Base-by-base conservation (phyloP, 495 filamentous ascomycete species). In the Staphylotrichum tortipilum region DNA sequence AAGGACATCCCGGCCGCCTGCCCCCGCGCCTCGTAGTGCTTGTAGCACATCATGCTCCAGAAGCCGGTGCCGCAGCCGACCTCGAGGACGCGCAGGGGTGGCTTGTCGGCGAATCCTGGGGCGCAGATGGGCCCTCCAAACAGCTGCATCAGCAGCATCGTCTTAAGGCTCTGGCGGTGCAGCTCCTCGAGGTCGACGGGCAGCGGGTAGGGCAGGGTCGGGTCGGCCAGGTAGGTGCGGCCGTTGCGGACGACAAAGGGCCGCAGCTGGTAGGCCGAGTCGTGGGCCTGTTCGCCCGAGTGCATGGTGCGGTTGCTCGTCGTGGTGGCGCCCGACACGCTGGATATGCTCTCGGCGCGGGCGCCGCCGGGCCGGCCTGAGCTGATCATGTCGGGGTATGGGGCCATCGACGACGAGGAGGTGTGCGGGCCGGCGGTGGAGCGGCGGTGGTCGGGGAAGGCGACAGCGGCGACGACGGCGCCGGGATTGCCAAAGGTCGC, bases 151-250 rank as follows among this genome's bases (percentile, higher is more conserved):
- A 89, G 74, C 58, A 95, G 79, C 52, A 90, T 72, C 9, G 90
- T 92, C 50, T 86, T 80, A 47, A 95, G 74, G 48, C 80, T 87
- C 63, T 97, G 91, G 36, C 90, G 77, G 63, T 94, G 88, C 52
- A 94, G 75, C 67, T 95, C 91, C 42, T 81, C 72, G 26, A 95
- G 76, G 71, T 95, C 91, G 68, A 87, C 85, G 49, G 91, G 91
- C 14, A 97, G 70, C 29, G 88, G 88, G 57, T 97, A 95, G 11
- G 81, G 61, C 35, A 85, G 71, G 12, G 81, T 78, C 19, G 77
- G 74, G 58, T 95, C 88, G 53, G 85, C 80, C 52, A 94, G 76
- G 64, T 88, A 95, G 31, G 82, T 84, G 31, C 89, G 82, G 41
- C 88, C 88, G 62, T 88, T 78, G 49, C 83, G 81, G 50, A 78